phyloP scores from a whole-genome alignment of 495 filamentous ascomycete species.

The Aspergillus biplanus region DNA sequence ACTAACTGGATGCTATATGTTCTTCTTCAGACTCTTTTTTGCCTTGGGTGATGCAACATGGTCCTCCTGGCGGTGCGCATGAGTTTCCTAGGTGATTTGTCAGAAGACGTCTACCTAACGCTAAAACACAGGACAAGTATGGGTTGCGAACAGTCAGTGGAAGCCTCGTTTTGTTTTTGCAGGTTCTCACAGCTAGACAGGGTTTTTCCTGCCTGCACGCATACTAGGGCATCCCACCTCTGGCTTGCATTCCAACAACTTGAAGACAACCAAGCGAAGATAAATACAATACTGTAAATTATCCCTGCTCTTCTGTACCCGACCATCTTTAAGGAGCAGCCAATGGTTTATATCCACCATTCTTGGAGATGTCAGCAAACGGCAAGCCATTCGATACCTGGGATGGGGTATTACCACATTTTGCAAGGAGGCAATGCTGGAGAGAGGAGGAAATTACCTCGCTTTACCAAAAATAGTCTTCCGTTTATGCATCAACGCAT shows the following conservation, averaged over 20 bases:
- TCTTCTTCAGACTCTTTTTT: background rate
- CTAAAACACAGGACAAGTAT: background rate
- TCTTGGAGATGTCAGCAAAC: too few relatives aligned
- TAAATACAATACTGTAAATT: too few relatives aligned
- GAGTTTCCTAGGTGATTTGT: background rate
- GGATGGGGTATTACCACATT: too few relatives aligned
- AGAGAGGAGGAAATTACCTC: background rate
- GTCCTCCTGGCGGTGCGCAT: background rate
- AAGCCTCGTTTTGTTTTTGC: background rate
- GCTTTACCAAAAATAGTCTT: background rate
- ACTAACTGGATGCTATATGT: background rate
- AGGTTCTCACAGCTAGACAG: background rate
- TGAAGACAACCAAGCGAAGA: too few relatives aligned
- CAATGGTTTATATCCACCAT: too few relatives aligned
- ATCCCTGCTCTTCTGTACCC: too few relatives aligned
- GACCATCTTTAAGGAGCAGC: too few relatives aligned
- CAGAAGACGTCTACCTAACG: background rate
- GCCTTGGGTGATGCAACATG: background rate
- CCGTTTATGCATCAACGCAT: background rate
- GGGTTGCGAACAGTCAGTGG: conserved; percentile 1
- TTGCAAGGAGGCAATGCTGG: too few relatives aligned
- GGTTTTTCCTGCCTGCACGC: background rate
- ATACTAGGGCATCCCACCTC: background rate
- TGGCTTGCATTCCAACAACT: too few relatives aligned
- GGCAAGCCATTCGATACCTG: too few relatives aligned